Evolutionary conservation across 2,329 filamentous ascomycete species (phyloP), one percentile per base, ranked within the genome.

Genomic region (Pestalotiopsis sp.): DNA sequence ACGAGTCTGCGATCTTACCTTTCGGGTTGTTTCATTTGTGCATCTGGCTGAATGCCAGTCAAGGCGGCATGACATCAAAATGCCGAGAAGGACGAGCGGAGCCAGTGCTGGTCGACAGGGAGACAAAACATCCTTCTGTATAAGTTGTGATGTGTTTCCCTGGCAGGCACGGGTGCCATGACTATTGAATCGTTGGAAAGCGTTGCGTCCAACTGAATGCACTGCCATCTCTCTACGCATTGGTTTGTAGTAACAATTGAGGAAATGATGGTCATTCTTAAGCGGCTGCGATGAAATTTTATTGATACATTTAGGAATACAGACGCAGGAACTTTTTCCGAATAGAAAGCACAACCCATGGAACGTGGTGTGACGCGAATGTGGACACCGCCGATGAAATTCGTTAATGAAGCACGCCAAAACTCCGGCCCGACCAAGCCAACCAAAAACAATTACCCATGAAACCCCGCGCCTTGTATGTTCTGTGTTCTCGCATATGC

Each of bases 351-450:
- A 45, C 27, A 66, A 66, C 23, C 64, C 25, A 38, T 23, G 45
- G 5, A n/a, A 38, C 45, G 45, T 14, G 45, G 3, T 52, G 41
- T 27, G 57, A 60, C 56, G 64, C 64, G 39, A 45, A 60, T 66
- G 39, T 60, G 59, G 58, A 61, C 61, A 56, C 38, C 41, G 56
- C 56, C 27, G 59, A 59, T 52, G 49, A 67, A 67, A 63, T 36
- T 62, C 59, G 57, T 62, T 52, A 52, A 20, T 62, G 12, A 67
- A 45, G 56, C 56, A 61, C 57, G 49, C 27, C 39, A 38, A 62
- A 67, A 67, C 66, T 68, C 66, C 66, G 25, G 66, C 64, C 68
- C 59, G 39, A 68, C 67, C 69, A 70, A 52, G 27, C 13, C 59
- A 60, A 27, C 64, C 59, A 56, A 65, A 61, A 66, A 61, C 11